Base-by-base conservation (phyloP, 192 early-diverging fungal species). In the Backusella sp. region DNA sequence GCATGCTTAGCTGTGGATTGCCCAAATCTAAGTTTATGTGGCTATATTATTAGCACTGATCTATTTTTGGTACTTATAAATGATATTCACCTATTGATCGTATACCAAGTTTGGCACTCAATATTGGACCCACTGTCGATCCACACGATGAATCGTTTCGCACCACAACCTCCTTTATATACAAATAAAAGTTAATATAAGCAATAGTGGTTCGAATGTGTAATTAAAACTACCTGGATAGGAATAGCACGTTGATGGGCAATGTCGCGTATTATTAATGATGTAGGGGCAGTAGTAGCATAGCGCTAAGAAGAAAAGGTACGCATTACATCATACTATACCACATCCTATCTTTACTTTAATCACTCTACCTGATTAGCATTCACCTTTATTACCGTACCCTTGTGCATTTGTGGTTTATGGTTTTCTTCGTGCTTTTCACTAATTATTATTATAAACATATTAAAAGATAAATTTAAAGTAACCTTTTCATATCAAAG, bases 1-100 rank as follows among this genome's bases (percentile, higher is more conserved):
- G 98, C 98, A 99, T 99, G 76, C 92, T 93, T 74, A 98, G 80
- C 82, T 99, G 95, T 35, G 98, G 92, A 79, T 96, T 97, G 34
- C 98, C 98, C 30, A 99, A 92, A 86, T 99, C 96, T 86, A 73
- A 37, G 17, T 42, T 66, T 35, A 44, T 39, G 32, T 32, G 32
- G 32, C 32, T 32, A 32, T 32, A 8, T 39, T 39, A 11, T 39
- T 11, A 39, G 9, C 37, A 12, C 9, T 3, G 37, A 39, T 39
- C 9, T 37, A 39, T 4, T 7, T 30, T 3, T 23, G 32, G 0
- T 32, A 26, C 0, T 17, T n/a, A 44, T 26, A 49, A 44, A 44
- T 44, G 2, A 49, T n/a, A n/a, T 28, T 30, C 90, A 91, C 93
- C 94, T 79, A 99, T 87, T 26, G 98, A 98, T 73, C 96, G 88